Conservation (phyloP, 2,329 filamentous ascomycete species). For the Dothideomycetes sp. region DNA sequence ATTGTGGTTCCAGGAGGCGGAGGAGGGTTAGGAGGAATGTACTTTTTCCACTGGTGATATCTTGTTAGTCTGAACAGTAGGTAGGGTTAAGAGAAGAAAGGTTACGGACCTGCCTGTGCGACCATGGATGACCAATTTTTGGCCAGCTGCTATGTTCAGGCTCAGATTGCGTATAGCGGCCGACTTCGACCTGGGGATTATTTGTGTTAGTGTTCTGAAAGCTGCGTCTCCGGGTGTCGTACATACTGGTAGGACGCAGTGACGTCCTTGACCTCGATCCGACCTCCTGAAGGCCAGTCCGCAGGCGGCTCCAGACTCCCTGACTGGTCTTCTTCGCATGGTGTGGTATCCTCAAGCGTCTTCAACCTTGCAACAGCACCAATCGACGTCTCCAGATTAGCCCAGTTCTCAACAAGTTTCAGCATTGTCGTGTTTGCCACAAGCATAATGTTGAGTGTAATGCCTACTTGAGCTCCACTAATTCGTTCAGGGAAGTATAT, state of each 20-base stretch:
- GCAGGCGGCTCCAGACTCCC: constrained; percentile 54
- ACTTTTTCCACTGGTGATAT: constrained; percentile 43
- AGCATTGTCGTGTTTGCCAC: constrained; percentile 43
- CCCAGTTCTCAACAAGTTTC: constrained; percentile 42
- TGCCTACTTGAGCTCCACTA: constrained; percentile 40
- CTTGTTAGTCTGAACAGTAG: too few species aligned
- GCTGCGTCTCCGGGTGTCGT: too few species aligned
- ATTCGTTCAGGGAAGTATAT: constrained; percentile 30
- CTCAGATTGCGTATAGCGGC: constrained; percentile 36
- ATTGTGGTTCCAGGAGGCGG: constrained; percentile 37
- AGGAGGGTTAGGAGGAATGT: constrained; percentile 41
- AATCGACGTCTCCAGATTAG: constrained; percentile 46
- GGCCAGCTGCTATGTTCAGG: constrained; percentile 37
- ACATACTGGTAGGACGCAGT: constrained; percentile 16
- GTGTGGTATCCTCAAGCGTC: constrained; percentile 28
- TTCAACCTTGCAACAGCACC: constrained; percentile 46
- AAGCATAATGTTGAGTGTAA: constrained; percentile 44
- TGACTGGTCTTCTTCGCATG: neutral
- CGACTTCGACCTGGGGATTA: neutral
- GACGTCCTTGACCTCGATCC: constrained; percentile 61
- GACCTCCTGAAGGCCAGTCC: constrained; percentile 66
- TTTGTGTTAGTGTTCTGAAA: too few species aligned
- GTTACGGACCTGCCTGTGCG: constrained; percentile 33
- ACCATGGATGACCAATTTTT: constrained; percentile 44
- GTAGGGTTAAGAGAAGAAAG: neutral